Evolutionary conservation across 1,284 basidiomycete species (phyloP), one percentile per base, ranked within the genome.

Genomic region (Austroboletus niveus): DNA sequence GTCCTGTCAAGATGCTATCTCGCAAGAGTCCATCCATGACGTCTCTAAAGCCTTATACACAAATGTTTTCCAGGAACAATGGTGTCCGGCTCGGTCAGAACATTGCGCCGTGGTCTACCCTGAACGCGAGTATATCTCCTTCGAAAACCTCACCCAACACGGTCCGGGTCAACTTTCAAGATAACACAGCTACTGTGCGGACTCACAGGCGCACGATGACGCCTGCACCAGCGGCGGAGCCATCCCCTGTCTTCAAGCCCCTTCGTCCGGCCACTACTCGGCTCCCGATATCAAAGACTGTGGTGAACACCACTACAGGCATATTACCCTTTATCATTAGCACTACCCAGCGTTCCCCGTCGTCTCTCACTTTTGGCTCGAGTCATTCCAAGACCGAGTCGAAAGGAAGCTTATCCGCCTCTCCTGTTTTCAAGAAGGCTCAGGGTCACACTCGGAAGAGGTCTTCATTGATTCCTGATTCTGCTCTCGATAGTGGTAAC

Each of bases 31-130:
- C 76, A 0, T 84, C 82, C 1, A 71, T 82, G 51, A 73, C 71
- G 12, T 86, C 84, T 1, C 72, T 88, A 22, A 69, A 82, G 3
- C 80, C 85, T 0, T 87, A 87, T 55, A 75, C 77, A 0, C 78
- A 81, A 55, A 72, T 73, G 2, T 73, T 74, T 15, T 67, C 66
- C 2, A 64, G 62, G 31, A 60, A 55, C 36, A 42, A 56, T 2
- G 57, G 66, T 0, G 52, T 60, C 1, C 58, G 61, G 6, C 69
- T 87, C 15, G 82, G 80, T 1, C 76, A 81, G 62, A 80, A 79
- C 51, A 89, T 89, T 41, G 76, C 79, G 0, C 83, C 84, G 0
- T 87, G 83, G 85, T 72, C 78, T 0, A 72, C 72, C 7, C 66
- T 82, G 7, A 71, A 80, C 39, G 73, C 77, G 52, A 59, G 70